Evolutionary conservation across 129 eudicot genomes (phyloP).

Genomic region (Lactuca sativa): DNA sequence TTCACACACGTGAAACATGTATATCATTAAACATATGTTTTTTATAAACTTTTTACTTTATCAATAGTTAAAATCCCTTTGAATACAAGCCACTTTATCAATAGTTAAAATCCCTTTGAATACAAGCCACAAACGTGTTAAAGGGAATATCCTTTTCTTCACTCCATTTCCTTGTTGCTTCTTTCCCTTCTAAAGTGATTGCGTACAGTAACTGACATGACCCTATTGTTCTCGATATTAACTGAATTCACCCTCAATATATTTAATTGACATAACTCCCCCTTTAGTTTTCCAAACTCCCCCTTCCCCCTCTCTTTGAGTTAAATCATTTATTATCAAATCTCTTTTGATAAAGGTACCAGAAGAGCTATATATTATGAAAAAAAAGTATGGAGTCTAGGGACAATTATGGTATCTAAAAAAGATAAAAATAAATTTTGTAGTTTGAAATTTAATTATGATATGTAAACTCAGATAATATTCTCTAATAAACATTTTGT

Average conservation of each 20-base stretch:
- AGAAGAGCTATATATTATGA: neutral
- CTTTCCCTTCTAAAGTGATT: constrained; percentile 18
- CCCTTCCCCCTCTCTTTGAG: neutral
- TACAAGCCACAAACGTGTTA: constrained; percentile 21
- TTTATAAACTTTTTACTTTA: neutral
- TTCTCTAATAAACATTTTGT: no score
- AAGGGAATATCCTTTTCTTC: constrained; percentile 15
- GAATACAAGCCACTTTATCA: neutral
- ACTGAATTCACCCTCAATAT: constrained; percentile 12
- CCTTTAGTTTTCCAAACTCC: constrained; percentile 7
- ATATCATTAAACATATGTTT: no score
- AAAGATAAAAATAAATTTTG: no score
- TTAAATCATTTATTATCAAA: neutral
- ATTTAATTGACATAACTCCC: neutral
- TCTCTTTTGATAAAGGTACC: neutral
- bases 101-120: neutral
- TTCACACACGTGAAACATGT: no score
- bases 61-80: neutral
- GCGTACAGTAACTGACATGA: constrained; percentile 17
- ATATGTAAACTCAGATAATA: no score
- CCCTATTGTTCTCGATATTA: neutral
- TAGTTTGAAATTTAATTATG: no score
- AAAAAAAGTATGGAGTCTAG: neutral
- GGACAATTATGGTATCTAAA: neutral
- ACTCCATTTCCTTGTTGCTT: constrained; percentile 22